A percentile compares a stretch with the other conserved stretches of the same genome.
Evolutionary conservation across 2,329 filamentous ascomycete species (phyloP).

Genomic region (Teratosphaeria viscida): DNA sequence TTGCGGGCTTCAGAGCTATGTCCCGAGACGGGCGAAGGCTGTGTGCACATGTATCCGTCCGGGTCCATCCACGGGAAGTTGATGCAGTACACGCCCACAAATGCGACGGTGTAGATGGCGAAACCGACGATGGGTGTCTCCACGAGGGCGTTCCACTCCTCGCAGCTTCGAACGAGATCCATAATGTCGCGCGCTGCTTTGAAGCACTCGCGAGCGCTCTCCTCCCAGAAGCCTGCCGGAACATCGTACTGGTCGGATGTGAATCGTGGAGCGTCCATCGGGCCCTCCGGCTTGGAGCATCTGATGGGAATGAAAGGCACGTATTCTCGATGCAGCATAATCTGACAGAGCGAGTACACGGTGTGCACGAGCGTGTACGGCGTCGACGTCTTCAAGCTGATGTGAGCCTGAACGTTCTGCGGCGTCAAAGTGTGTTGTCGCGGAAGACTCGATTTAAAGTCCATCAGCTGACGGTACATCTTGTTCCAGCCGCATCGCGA

Average conservation of each 20-base stretch:
- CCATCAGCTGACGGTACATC: conserved; percentile 41
- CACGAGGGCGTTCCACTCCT: conserved; percentile 49
- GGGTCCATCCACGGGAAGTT: conserved; percentile 61
- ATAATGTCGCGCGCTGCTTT: conserved; percentile 53
- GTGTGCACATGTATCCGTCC: conserved; percentile 40
- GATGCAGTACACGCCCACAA: conserved; percentile 53
- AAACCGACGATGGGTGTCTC: conserved; percentile 60
- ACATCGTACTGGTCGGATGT: conserved; percentile 36
- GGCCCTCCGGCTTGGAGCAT: conserved; percentile 42
- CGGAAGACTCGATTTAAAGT: conserved; percentile 47
- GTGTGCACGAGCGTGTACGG: conserved; percentile 59
- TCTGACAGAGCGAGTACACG: conserved; percentile 53
- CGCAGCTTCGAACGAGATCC: conserved; percentile 52
- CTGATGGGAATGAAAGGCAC: conserved; percentile 54
- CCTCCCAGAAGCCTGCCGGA: conserved; percentile 50
- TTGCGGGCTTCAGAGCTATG: conserved; percentile 6
- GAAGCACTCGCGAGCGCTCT: conserved; percentile 53
- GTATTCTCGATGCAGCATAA: conserved; percentile 60
- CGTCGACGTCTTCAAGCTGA: conserved; percentile 52
- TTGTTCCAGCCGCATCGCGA: conserved; percentile 43
- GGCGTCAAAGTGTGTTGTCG: conserved; percentile 47
- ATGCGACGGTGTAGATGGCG: conserved; percentile 56
- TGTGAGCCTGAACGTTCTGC: conserved; percentile 55
- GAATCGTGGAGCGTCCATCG: conserved; percentile 50
- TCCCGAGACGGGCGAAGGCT: conserved; percentile 1